Base-by-base conservation (phyloP, 192 early-diverging fungal genomes). In the Paraglomus brasilianum region DNA sequence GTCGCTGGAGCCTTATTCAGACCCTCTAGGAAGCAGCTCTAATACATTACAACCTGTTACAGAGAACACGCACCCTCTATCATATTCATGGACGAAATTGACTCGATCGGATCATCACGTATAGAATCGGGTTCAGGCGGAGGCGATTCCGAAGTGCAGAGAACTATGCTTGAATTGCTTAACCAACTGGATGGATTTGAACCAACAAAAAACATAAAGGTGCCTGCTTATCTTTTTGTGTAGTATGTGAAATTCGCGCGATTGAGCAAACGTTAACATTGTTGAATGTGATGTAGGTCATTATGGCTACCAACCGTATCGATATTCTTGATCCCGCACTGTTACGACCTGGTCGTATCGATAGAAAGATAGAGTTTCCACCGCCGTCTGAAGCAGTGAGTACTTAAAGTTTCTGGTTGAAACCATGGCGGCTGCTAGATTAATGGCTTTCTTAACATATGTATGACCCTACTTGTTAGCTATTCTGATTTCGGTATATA, bases 1-100 rank as follows among this genome's bases (percentile, higher is more conserved):
- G 11, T 14, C 30, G 42, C 49, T 17, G 43, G 8, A 2, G 30
- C 5, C 45, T 40, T 43, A n/a, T 66, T 76, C 40, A 51, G 24
- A 74, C 72, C 70, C 13, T 78, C 78, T 78, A 30, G 30, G 30
- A 30, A 30, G 39, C 10, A 74, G 59, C n/a, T 44, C 39, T 22
- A 64, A 46, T 22, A 5, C 19, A 17, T 61, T 1, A 7, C 17
- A 41, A 41, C 38, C 5, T 61, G 42, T 50, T 40, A 55, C 55
- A 88, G 93, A 77, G 91, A 93, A 72, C 93, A 94, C 65, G 93
- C 93, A 2, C 93, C 93, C 41, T 93, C 92, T 24, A 94, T 93
- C 71, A 93, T 94, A 69, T 94, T 94, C 61, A 93, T 94, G 91
- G 93, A 94, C 76, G 93, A 94, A 76, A 92, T 94, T 61, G 93